Base-by-base conservation (phyloP, 257 asterid genomes). In the Apocynum venetum region DNA sequence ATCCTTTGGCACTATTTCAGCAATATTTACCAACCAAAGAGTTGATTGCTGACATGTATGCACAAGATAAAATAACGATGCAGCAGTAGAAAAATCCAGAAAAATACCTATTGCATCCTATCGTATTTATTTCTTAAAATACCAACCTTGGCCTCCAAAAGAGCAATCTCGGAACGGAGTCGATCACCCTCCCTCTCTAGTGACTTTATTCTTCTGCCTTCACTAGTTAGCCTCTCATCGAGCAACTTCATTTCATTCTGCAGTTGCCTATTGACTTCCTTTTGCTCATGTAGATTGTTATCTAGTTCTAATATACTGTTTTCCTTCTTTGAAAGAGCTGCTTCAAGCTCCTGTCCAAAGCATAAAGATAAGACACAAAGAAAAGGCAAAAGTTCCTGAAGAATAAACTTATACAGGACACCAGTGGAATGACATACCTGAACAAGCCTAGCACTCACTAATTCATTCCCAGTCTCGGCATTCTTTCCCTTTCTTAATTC, bases 101-200 rank as follows among this genome's bases (percentile, higher is more conserved):
- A 66, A 25, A 40, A 17, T 17, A 20, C 25, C 49, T 36, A 43
- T 3, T 35, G 35, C 44, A 76, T 60, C 63, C 72, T 44, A 76
- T 57, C 49, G 57, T 31, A 61, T 74, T 19, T 73, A 61, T 44
- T 56, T 78, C 51, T 40, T 71, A 47, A 8, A 77, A 78, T 80
- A 86, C 87, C 80, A 86, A 96, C 99, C 99, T 96, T 96, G 83
- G 96, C 87, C 88, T 96, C 99, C 94, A 96, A 87, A 75, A 93
- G 86, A 82, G 99, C 90, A 79, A 96, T 87, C 84, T 91, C 97
- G 13, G 99, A 89, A 75, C 92, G 94, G 70, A 91, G 92, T 69
- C 97, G 91, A 71, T 91, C 99, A 76, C 88, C 81, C 82, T 96
- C 99, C 79, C 99, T 88, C 91, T 96, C 99, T 80, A 93, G 84